These are phyloP conservation scores for Alternaria longipes DNA, from an alignment of 2,329 filamentous ascomycete species.

Conservation along the genomic window DNA sequence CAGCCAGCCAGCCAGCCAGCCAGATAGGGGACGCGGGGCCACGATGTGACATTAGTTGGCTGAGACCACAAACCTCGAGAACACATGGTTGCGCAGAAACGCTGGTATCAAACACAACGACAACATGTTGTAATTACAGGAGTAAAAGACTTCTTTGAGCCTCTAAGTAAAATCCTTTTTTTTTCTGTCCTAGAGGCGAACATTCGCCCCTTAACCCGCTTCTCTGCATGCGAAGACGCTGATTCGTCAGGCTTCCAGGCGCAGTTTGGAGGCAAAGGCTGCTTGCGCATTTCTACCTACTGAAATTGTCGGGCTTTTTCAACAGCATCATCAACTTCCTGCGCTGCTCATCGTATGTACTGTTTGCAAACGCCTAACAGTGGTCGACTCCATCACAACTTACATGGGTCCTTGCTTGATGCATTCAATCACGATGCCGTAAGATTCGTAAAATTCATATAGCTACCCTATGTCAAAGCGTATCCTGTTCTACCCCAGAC, in stretches of 20 bases:
- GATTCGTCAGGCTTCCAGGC: background rate
- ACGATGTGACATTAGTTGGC: background rate
- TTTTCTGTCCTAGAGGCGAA: background rate
- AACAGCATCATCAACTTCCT: background rate
- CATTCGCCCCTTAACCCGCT: background rate
- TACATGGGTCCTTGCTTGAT: background rate
- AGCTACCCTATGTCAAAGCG: background rate
- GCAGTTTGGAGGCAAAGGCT: background rate
- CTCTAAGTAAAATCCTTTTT: background rate
- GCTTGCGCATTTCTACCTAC: background rate
- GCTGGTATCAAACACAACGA: background rate
- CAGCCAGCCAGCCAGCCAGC: too few relatives aligned
- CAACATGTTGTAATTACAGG: background rate
- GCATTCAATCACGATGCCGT: background rate
- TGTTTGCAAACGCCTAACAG: background rate
- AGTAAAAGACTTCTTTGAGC: too few relatives aligned
- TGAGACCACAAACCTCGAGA: background rate
- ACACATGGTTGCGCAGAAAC: background rate
- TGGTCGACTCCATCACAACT: background rate
- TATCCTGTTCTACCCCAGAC: background rate
- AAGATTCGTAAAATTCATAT: background rate
- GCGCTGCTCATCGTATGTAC: background rate
- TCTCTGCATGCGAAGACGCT: background rate
- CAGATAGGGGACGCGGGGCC: background rate
- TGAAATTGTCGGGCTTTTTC: background rate